Evolutionary conservation across 768 basidiomycete genomes (phyloP).

Genomic region (Auriscalpium orientale): DNA sequence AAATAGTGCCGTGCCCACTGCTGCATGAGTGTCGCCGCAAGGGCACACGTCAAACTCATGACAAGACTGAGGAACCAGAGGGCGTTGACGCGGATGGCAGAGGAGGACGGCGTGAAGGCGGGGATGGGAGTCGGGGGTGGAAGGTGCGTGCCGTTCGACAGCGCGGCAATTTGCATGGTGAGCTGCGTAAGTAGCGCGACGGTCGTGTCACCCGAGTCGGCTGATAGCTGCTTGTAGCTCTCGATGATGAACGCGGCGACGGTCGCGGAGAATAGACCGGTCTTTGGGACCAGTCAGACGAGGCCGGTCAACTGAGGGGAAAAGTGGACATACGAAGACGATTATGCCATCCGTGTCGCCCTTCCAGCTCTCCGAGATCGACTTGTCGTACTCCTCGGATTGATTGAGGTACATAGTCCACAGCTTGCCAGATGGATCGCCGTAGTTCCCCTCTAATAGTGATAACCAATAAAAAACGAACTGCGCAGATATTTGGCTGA

Average conservation of each 20-base stretch:
- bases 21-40: conserved; percentile 7
- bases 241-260: conserved; percentile 15
- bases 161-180: conserved; percentile 1
- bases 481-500: neutral
- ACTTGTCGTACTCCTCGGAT: neutral
- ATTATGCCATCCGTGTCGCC: conserved; percentile 5
- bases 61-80: conserved; percentile 12
- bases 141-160: neutral
- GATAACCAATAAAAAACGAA: neutral
- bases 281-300: conserved; percentile 1
- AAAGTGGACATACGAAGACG: conserved; percentile 5
- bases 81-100: conserved; percentile 5
- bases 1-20: conserved; percentile 11
- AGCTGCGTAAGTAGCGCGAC: conserved; percentile 2
- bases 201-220: conserved; percentile 1
- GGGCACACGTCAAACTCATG: conserved; percentile 8
- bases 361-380: neutral
- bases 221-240: conserved; percentile 11
- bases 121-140: neutral
- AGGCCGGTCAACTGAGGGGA: neutral
- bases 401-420: conserved; percentile 5
- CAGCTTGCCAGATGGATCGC: conserved; percentile 1
- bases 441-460: neutral
- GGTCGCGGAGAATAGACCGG: conserved; percentile 18
- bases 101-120: neutral